phyloP scores from a whole-genome alignment of 495 filamentous ascomycete genomes.

The Staphylotrichum longicolle region DNA sequence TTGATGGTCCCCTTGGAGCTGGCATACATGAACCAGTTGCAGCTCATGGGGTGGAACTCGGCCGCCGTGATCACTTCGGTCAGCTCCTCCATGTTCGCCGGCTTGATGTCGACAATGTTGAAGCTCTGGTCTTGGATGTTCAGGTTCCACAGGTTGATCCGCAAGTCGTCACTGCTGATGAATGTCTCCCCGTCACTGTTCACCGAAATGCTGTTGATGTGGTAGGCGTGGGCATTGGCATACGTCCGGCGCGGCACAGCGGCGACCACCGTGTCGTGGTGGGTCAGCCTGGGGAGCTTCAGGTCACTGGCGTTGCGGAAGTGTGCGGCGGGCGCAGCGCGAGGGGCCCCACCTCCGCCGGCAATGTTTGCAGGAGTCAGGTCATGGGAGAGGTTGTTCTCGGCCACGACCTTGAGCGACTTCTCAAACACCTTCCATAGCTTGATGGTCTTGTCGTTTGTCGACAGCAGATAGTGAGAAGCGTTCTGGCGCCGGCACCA shows the following conservation, averaged over 20 bases:
- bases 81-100: constrained; percentile 98
- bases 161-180: constrained; percentile 95
- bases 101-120: constrained; percentile 99
- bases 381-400: constrained; percentile 97
- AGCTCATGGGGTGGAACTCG: constrained; percentile 95
- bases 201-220: constrained; percentile 99
- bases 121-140: constrained; percentile 99
- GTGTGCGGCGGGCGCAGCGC: constrained; percentile 62
- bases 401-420: constrained; percentile 95
- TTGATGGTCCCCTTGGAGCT: constrained; percentile 99
- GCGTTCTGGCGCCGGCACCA: constrained; percentile 98
- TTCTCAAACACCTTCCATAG: constrained; percentile 99
- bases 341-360: constrained; percentile 70
- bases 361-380: constrained; percentile 75
- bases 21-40: constrained; percentile 99
- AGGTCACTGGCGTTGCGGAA: constrained; percentile 80
- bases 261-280: constrained; percentile 97
- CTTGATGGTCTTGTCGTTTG: constrained; percentile 99
- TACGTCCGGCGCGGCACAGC: constrained; percentile 94
- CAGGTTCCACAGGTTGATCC: constrained; percentile 98
- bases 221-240: constrained; percentile 97
- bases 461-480: constrained; percentile 96
- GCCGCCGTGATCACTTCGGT: constrained; percentile 98
- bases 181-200: constrained; percentile 99
- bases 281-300: constrained; percentile 91